Evolutionary conservation across 495 filamentous ascomycete species (phyloP).

Genomic region (Hyaloscypha variabilis): DNA sequence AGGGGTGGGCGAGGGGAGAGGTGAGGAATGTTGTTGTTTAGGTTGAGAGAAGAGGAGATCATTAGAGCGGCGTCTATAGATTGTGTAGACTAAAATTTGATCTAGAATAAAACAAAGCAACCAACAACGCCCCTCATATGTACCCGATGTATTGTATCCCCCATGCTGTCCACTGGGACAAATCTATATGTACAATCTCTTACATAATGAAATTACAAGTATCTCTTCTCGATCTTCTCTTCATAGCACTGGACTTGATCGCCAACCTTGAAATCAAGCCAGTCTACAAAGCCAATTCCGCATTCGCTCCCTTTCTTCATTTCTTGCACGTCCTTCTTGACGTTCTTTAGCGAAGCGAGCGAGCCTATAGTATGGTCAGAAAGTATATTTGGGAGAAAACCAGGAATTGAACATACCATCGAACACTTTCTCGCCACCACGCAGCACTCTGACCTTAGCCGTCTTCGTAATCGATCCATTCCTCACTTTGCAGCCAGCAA

Average conservation of each 20-base stretch:
- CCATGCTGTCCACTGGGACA: background rate
- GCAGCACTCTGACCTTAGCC: slow-evolving; percentile 69
- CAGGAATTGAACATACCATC: slow-evolving; percentile 67
- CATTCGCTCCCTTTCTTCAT: slow-evolving; percentile 93
- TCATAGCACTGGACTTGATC: slow-evolving; percentile 89
- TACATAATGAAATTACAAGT: slow-evolving; percentile 46
- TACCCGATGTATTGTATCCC: no score
- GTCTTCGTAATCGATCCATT: slow-evolving; percentile 71
- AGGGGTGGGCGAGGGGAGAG: slow-evolving; percentile 27
- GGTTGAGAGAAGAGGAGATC: background rate
- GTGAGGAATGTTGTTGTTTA: slow-evolving; percentile 18
- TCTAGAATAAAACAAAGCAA: background rate
- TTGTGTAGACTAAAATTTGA: background rate
- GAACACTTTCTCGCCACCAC: slow-evolving; percentile 67
- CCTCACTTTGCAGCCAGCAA: slow-evolving; percentile 87
- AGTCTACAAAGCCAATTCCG: slow-evolving; percentile 82
- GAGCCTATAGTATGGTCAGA: slow-evolving; percentile 52
- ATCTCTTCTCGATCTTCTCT: slow-evolving; percentile 72
- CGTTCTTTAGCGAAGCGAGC: slow-evolving; percentile 80
- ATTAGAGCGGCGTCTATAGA: slow-evolving; percentile 2
- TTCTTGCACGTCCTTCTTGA: slow-evolving; percentile 86
- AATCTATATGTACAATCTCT: background rate
- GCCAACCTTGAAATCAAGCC: slow-evolving; percentile 75
- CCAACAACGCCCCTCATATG: no score
- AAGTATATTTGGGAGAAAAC: background rate